phyloP scores from a whole-genome alignment of 768 basidiomycete species.

The Leccinum imitatum region DNA sequence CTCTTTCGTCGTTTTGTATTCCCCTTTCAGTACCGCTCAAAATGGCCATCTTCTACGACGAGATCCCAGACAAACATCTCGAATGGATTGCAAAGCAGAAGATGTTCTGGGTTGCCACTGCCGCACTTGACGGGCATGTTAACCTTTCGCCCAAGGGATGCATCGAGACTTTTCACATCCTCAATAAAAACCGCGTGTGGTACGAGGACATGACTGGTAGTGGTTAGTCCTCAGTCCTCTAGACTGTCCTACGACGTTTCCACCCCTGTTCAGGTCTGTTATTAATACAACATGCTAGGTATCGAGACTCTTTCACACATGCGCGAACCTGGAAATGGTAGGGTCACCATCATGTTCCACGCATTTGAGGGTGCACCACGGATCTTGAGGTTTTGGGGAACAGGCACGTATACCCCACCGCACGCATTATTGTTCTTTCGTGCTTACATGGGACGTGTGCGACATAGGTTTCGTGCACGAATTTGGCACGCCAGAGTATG shows the following conservation, averaged over 20 bases:
- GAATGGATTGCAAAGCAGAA: constrained; percentile 63
- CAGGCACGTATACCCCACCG: constrained; percentile 36
- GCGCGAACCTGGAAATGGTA: constrained; percentile 53
- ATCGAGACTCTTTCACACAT: constrained; percentile 60
- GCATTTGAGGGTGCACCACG: constrained; percentile 61
- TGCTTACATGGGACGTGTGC: background rate
- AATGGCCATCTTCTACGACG: constrained; percentile 61
- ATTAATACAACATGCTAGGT: constrained; percentile 33
- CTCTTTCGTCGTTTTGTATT: background rate
- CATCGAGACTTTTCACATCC: constrained; percentile 59
- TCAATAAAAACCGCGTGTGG: constrained; percentile 56
- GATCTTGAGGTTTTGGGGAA: constrained; percentile 60
- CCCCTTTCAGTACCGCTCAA: background rate
- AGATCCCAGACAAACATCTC: constrained; percentile 51
- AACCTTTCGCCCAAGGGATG: constrained; percentile 70
- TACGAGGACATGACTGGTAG: constrained; percentile 75
- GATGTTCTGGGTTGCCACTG: constrained; percentile 71
- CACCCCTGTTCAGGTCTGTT: background rate
- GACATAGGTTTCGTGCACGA: constrained; percentile 55
- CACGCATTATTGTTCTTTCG: background rate
- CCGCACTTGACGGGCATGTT: constrained; percentile 64
- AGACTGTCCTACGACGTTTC: background rate
- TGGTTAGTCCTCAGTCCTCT: constrained; percentile 39
- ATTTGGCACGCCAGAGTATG: constrained; percentile 61
- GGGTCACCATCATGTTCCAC: constrained; percentile 61